A percentile compares a stretch with the other conserved stretches of the same genome.
phyloP scores from a whole-genome alignment of 257 asterid genomes.

The Solanum acaule region DNA sequence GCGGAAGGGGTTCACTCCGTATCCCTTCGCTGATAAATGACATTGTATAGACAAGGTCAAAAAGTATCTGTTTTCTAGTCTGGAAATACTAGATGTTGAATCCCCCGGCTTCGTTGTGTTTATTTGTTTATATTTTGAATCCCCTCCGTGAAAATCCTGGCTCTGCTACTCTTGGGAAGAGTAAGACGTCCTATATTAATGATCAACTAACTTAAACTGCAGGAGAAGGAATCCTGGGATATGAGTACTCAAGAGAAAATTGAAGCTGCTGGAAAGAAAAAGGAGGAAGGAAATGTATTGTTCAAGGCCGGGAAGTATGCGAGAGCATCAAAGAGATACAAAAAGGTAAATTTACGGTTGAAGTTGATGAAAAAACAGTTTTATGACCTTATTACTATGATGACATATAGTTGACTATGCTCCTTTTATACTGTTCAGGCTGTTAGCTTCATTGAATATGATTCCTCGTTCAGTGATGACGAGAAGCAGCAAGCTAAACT shows the following conservation, averaged over 20 bases:
- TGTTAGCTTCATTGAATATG: constrained; percentile 31
- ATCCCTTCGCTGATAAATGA: background rate
- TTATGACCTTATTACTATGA: background rate
- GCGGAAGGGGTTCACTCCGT: background rate
- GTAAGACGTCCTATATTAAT: background rate
- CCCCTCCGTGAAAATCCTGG: background rate
- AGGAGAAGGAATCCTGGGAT: constrained; percentile 73
- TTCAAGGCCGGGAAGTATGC: constrained; percentile 40
- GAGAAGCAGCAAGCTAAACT: constrained; percentile 39
- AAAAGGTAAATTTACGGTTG: constrained; percentile 14
- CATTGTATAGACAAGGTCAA: accelerated
- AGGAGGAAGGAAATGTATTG: constrained; percentile 50
- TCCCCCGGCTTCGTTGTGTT: background rate
- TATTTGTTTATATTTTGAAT: background rate
- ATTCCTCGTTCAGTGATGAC: constrained; percentile 33
- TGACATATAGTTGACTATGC: background rate
- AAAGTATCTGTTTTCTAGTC: background rate
- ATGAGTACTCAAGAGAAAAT: constrained; percentile 43
- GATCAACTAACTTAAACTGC: background rate
- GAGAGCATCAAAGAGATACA: constrained; percentile 57
- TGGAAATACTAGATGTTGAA: background rate
- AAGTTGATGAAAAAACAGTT: background rate
- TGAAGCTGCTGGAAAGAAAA: constrained; percentile 41
- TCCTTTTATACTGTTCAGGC: constrained; percentile 23
- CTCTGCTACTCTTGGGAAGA: background rate